Percentiles rank a stretch among this genome's conserved stretches.
These are phyloP conservation scores for Neurospora sp. DNA, from an alignment of 495 filamentous ascomycete genomes.

Conservation along the genomic window DNA sequence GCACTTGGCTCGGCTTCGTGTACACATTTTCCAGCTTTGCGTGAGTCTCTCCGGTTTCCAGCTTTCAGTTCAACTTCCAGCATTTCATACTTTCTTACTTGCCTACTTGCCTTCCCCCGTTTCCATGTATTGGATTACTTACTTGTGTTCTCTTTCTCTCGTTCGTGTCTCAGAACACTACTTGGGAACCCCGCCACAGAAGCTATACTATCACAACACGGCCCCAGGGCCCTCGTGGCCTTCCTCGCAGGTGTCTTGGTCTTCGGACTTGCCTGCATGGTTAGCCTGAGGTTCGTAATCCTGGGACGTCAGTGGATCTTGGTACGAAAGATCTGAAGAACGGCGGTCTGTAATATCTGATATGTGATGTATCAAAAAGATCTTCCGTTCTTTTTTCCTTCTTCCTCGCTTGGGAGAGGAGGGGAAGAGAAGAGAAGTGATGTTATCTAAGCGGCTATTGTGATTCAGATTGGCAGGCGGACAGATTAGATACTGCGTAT, in stretches of 20 bases:
- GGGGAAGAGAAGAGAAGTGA: background rate
- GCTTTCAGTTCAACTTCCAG: too few relatives aligned
- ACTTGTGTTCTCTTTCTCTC: too few relatives aligned
- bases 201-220: slow-evolving; percentile 9
- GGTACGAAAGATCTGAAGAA: background rate
- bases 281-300: background rate
- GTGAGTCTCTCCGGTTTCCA: too few relatives aligned
- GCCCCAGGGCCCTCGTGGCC: slow-evolving; percentile 10
- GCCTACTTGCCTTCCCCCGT: too few relatives aligned
- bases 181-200: slow-evolving; percentile 18
- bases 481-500: background rate
- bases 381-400: background rate
- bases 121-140: too few relatives aligned
- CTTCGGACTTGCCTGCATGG: slow-evolving; percentile 7
- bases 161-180: slow-evolving; percentile 1
- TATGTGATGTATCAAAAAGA: background rate
- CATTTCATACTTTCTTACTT: too few relatives aligned
- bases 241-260: slow-evolving; percentile 18
- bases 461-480: background rate
- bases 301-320: background rate
- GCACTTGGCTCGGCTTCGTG: slow-evolving; percentile 19
- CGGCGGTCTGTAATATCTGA: background rate
- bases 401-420: background rate
- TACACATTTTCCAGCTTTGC: slow-evolving; percentile 19
- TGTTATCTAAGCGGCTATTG: background rate